These are phyloP conservation scores for Histomonas meleagridis DNA, from an alignment of 208 protist genomes.

Conservation along the genomic window DNA sequence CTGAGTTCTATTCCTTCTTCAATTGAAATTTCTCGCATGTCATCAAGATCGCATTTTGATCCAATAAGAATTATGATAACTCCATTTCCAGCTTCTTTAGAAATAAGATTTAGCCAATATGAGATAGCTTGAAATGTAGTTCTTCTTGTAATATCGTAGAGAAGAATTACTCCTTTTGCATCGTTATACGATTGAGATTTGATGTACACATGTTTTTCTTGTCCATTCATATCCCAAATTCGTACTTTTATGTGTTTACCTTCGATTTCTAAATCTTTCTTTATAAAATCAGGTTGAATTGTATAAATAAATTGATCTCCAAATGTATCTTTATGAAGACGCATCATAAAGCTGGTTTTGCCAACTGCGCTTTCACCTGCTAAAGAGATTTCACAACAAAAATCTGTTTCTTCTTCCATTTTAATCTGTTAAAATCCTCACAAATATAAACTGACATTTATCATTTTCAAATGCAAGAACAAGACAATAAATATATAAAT, in stretches of 20 bases:
- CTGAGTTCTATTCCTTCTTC: conserved; percentile 40
- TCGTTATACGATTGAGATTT: conserved; percentile 54
- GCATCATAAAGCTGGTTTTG: conserved; percentile 92
- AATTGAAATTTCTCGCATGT: conserved; percentile 39
- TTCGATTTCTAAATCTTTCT: conserved; percentile 49
- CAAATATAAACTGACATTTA: no score
- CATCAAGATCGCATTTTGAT: conserved; percentile 53
- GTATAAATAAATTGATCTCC: conserved; percentile 96
- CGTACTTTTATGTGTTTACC: conserved; percentile 18
- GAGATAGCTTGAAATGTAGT: neutral
- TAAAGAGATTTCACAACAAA: no score
- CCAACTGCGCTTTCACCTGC: conserved; percentile 86
- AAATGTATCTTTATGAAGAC: conserved; percentile 97
- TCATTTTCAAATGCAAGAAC: no score
- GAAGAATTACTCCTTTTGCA: conserved; percentile 56
- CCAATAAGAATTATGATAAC: conserved; percentile 53
- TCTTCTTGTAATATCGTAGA: conserved; percentile 56
- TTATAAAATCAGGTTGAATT: conserved; percentile 81
- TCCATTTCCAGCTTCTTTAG: neutral
- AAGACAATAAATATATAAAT: no score
- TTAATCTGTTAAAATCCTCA: no score
- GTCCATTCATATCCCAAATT: conserved; percentile 61
- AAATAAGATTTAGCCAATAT: neutral
- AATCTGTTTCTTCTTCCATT: no score
- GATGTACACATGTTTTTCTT: conserved; percentile 58